Percentiles rank a stretch among this genome's conserved stretches.
These are phyloP conservation scores for Wakefieldia striispora DNA, from an alignment of 768 basidiomycete genomes.

Conservation along the genomic window DNA sequence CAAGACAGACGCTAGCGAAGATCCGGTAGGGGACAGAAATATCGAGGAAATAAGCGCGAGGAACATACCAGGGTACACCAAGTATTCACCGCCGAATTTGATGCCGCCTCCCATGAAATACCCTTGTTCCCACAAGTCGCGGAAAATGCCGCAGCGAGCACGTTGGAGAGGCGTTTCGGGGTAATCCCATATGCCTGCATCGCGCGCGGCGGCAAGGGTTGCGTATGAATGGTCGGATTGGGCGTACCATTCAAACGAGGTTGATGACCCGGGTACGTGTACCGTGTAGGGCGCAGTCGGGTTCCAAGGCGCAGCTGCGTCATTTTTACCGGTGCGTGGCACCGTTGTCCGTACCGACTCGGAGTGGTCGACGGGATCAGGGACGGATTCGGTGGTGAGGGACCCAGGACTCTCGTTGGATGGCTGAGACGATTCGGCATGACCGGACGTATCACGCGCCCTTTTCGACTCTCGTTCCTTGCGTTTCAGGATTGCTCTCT, in stretches of 20 bases:
- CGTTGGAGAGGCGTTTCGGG: slow-evolving; percentile 63
- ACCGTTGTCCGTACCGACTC: background rate
- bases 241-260: slow-evolving; percentile 67
- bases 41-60: background rate
- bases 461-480: slow-evolving; percentile 60
- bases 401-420: slow-evolving; percentile 3
- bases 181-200: slow-evolving; percentile 75
- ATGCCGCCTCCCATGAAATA: slow-evolving; percentile 88
- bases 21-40: background rate
- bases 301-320: slow-evolving; percentile 5
- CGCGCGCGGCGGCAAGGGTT: slow-evolving; percentile 58
- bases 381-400: background rate
- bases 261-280: slow-evolving; percentile 65
- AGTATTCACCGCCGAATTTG: slow-evolving; percentile 94
- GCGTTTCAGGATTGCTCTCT: slow-evolving; percentile 69
- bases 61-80: slow-evolving; percentile 88
- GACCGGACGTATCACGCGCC: slow-evolving; percentile 12
- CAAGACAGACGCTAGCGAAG: background rate
- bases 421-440: slow-evolving; percentile 6
- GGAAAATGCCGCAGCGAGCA: slow-evolving; percentile 78
- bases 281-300: slow-evolving; percentile 45
- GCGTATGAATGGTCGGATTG: slow-evolving; percentile 43
- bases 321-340: background rate
- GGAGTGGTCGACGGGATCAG: background rate
- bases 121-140: slow-evolving; percentile 77